A percentile compares a stretch with the other conserved stretches of the same genome.
phyloP scores from a whole-genome alignment of 164 flowering plant species.

The Annona squamosa region DNA sequence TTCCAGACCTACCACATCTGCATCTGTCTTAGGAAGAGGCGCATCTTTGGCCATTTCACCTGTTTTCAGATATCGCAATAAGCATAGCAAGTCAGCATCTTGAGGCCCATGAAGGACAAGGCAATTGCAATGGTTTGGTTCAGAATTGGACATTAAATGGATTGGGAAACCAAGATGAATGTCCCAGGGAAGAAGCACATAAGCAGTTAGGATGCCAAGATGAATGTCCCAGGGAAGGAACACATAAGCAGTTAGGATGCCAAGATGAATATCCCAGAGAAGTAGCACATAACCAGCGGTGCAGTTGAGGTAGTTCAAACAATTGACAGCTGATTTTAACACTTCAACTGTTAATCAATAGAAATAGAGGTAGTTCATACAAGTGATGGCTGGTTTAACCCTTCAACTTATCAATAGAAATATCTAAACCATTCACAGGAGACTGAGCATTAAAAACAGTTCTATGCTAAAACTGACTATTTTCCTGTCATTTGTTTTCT shows the following conservation, averaged over 20 bases:
- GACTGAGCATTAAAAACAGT: no score
- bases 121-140: background rate
- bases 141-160: background rate
- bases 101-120: background rate
- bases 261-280: background rate
- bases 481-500: background rate
- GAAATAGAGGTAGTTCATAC: no score
- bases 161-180: background rate
- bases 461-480: background rate
- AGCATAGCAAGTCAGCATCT: background rate
- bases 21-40: constrained; percentile 15
- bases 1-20: constrained; percentile 7
- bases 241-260: background rate
- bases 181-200: background rate
- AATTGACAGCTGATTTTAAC: background rate
- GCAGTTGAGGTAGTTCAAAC: background rate
- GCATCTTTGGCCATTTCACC: constrained; percentile 24
- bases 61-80: constrained; percentile 11
- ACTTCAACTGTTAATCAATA: background rate
- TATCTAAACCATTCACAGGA: no score
- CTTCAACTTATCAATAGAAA: no score
- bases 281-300: background rate
- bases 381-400: no score
- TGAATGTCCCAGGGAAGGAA: background rate
- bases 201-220: background rate